Percentiles rank a stretch among this genome's conserved stretches.
Evolutionary conservation across 441 rosid genomes (phyloP).

Genomic region (Sinapis alba): DNA sequence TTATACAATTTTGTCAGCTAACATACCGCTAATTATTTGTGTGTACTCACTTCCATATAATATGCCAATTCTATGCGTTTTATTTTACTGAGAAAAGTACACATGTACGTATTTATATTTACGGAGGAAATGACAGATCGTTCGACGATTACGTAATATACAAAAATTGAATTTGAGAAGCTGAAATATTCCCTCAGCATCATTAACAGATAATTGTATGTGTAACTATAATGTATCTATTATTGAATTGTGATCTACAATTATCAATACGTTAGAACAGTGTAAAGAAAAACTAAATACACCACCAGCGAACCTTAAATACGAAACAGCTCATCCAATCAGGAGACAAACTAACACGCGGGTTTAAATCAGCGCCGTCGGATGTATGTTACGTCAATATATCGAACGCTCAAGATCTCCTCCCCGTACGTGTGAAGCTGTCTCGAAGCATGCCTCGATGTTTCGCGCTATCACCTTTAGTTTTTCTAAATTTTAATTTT

Average conservation of each 20-base stretch:
- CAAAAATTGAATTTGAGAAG: neutral
- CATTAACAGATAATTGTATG: slow-evolving; percentile 9
- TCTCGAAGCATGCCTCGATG: slow-evolving; percentile 17
- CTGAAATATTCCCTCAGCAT: slow-evolving; percentile 14
- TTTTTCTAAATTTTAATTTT: slow-evolving; percentile 4
- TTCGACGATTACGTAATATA: neutral
- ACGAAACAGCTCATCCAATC: slow-evolving; percentile 34
- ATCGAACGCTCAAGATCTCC: slow-evolving; percentile 10
- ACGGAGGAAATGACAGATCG: neutral
- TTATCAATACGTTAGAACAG: neutral
- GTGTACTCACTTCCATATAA: neutral
- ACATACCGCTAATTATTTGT: slow-evolving; percentile 18
- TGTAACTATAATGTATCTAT: neutral
- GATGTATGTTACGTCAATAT: slow-evolving; percentile 17
- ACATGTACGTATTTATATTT: neutral
- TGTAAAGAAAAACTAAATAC: neutral
- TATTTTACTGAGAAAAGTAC: neutral
- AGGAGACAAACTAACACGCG: slow-evolving; percentile 32
- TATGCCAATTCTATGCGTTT: neutral
- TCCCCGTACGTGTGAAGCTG: slow-evolving; percentile 32
- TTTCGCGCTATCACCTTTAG: neutral
- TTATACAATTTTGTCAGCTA: slow-evolving; percentile 32
- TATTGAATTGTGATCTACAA: neutral
- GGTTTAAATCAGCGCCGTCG: neutral
- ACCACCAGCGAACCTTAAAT: slow-evolving; percentile 14